Evolutionary conservation across 2,329 filamentous ascomycete genomes (phyloP).

Genomic region (Amesomyces nigricolor): DNA sequence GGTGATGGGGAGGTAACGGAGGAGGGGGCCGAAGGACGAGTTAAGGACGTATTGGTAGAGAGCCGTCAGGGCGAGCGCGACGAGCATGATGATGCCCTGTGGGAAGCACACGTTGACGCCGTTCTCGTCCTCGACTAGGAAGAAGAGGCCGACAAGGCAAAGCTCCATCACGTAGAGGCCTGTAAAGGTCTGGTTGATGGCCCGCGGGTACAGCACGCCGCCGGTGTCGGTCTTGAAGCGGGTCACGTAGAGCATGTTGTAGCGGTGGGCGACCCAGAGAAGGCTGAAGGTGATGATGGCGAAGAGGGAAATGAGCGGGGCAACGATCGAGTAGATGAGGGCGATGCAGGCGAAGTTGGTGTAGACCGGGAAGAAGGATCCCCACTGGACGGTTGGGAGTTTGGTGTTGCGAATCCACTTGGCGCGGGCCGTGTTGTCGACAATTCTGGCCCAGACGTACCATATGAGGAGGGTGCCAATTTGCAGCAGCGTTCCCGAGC

Average conservation of each 20-base stretch:
- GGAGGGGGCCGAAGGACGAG: constrained; percentile 73
- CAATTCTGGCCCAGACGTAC: constrained; percentile 72
- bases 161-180: constrained; percentile 94
- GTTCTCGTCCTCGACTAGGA: constrained; percentile 60
- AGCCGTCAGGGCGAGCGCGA: constrained; percentile 63
- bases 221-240: constrained; percentile 88
- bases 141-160: constrained; percentile 83
- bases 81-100: constrained; percentile 81
- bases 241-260: constrained; percentile 92
- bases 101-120: constrained; percentile 56
- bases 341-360: constrained; percentile 94
- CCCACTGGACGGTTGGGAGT: constrained; percentile 77
- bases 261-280: constrained; percentile 93
- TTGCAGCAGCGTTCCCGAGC: constrained; percentile 82
- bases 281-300: constrained; percentile 87
- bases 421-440: constrained; percentile 74
- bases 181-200: constrained; percentile 92
- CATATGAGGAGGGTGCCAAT: constrained; percentile 72
- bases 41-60: constrained; percentile 80
- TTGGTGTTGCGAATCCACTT: constrained; percentile 84
- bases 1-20: constrained; percentile 87
- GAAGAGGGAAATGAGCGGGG: constrained; percentile 87
- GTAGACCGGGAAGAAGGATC: constrained; percentile 90
- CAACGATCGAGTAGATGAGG: constrained; percentile 80
- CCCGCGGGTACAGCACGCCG: constrained; percentile 82